Conservation (phyloP, 148 eudicot species). For the Selenicereus undatus region DNA sequence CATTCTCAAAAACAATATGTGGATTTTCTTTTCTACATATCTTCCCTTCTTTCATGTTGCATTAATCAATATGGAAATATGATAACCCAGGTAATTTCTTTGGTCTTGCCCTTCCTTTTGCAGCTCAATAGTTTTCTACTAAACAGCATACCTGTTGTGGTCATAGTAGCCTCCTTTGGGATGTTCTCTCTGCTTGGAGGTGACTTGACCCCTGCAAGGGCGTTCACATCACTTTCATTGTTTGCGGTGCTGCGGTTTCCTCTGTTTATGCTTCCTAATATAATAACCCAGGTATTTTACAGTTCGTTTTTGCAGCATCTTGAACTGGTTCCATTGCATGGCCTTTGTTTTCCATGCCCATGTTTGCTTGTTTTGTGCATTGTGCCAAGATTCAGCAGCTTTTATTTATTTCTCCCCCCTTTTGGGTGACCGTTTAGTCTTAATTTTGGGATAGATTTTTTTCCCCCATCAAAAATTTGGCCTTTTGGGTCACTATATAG, state of each 20-base stretch:
- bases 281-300: constrained; percentile 78
- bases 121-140: constrained; percentile 87
- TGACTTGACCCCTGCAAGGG: constrained; percentile 91
- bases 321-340: not conserved
- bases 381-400: not conserved
- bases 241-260: constrained; percentile 90
- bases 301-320: not conserved
- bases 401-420: not conserved
- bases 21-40: not conserved
- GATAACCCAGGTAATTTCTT: not conserved
- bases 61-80: not conserved
- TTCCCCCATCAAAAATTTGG: too few relatives aligned
- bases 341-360: not conserved
- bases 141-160: constrained; percentile 86
- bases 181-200: constrained; percentile 90
- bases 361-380: not conserved
- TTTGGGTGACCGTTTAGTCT: too few relatives aligned
- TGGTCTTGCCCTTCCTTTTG: constrained; percentile 28
- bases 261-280: constrained; percentile 90
- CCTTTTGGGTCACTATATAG: too few relatives aligned
- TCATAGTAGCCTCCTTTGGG: constrained; percentile 90
- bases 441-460: too few relatives aligned
- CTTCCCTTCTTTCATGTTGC: not conserved
- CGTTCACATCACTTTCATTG: constrained; percentile 91
- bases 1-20: not conserved